Percentiles rank a stretch among this genome's conserved stretches.
These are phyloP conservation scores for Goffeauzyma gilvescens DNA, from an alignment of 768 basidiomycete genomes.

Conservation along the genomic window DNA sequence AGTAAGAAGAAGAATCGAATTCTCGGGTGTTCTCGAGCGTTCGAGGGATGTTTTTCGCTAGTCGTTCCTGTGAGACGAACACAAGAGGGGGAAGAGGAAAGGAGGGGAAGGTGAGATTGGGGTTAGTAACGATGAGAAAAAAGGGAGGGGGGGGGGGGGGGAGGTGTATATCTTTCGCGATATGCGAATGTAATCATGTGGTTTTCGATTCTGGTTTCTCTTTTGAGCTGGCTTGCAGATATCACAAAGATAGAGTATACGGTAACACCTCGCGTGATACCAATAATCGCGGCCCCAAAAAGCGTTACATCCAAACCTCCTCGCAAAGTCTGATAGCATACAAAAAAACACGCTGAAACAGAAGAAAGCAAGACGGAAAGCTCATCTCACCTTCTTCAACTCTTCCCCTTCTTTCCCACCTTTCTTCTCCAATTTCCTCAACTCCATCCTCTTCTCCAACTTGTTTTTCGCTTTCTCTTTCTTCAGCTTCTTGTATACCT, in stretches of 20 bases:
- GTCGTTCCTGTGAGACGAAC: conserved; percentile 44
- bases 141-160: conserved; percentile 11
- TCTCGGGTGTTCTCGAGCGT: conserved; percentile 89
- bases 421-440: conserved; percentile 33
- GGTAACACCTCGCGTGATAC: too few species aligned
- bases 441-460: conserved; percentile 56
- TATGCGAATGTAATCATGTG: too few species aligned
- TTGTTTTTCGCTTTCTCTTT: conserved; percentile 62
- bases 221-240: too few species aligned
- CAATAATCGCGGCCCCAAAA: too few species aligned
- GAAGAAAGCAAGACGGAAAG: too few species aligned
- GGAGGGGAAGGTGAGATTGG: conserved; percentile 3
- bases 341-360: too few species aligned
- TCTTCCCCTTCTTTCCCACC: conserved; percentile 29
- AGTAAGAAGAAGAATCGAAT: conserved; percentile 36
- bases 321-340: too few species aligned
- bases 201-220: too few species aligned
- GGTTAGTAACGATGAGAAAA: conserved; percentile 1
- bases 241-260: too few species aligned
- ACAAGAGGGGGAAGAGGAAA: background rate
- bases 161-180: too few species aligned
- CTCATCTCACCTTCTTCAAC: conserved; percentile 55
- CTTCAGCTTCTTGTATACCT: conserved; percentile 52
- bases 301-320: too few species aligned
- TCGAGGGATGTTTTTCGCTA: conserved; percentile 64